These are phyloP conservation scores for Striga asiatica DNA, from an alignment of 257 asterid genomes.

Conservation along the genomic window DNA sequence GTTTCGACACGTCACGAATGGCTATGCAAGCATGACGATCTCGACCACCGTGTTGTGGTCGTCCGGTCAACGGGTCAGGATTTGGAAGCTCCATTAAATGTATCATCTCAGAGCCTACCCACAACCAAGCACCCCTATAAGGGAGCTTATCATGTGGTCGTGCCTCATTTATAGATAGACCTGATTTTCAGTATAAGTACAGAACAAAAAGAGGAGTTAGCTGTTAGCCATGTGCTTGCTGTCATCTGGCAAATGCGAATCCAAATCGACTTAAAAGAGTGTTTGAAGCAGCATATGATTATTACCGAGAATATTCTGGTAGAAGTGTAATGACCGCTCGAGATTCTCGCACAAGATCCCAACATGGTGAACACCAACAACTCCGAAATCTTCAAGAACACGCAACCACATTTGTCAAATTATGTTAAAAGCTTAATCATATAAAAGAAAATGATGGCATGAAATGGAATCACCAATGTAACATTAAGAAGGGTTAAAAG, in stretches of 20 bases:
- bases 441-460: not conserved
- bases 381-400: slow-evolving; percentile 58
- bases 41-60: slow-evolving; percentile 86
- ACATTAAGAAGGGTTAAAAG: too few species aligned
- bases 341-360: slow-evolving; percentile 91
- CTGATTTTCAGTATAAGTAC: slow-evolving; percentile 28
- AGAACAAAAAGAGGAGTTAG: too few species aligned
- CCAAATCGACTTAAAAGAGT: too few species aligned
- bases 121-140: slow-evolving; percentile 92
- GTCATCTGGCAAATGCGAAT: too few species aligned
- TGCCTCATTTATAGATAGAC: slow-evolving; percentile 77
- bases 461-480: not conserved
- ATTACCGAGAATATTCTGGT: slow-evolving; percentile 79
- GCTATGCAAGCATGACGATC: slow-evolving; percentile 89
- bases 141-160: slow-evolving; percentile 91
- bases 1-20: slow-evolving; percentile 69
- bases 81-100: slow-evolving; percentile 98
- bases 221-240: too few species aligned
- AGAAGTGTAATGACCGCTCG: slow-evolving; percentile 74
- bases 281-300: not conserved
- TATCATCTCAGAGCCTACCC: slow-evolving; percentile 95
- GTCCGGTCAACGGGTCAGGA: slow-evolving; percentile 80
- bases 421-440: not conserved
- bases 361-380: slow-evolving; percentile 81
- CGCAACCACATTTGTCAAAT: slow-evolving; percentile 6